These are phyloP conservation scores for Venturia aucupariae DNA, from an alignment of 2,329 filamentous ascomycete species.

Conservation along the genomic window DNA sequence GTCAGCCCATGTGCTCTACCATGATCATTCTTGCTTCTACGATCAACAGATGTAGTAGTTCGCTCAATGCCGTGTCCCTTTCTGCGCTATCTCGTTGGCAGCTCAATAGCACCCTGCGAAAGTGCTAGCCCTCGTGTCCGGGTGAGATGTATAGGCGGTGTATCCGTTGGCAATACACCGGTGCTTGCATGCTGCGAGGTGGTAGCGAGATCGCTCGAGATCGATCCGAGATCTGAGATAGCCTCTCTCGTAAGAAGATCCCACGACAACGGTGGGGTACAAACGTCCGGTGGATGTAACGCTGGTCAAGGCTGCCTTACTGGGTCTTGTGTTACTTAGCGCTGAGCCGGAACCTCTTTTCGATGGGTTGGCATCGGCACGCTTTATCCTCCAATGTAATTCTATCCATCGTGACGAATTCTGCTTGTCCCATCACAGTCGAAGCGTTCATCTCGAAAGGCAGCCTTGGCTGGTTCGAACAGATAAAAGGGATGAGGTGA, in stretches of 20 bases:
- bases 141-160: not conserved
- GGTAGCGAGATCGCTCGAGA: not conserved
- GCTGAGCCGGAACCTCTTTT: no score
- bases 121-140: not conserved
- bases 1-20: not conserved
- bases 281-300: no score
- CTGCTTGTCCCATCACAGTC: no score
- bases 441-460: no score
- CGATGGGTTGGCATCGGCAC: no score
- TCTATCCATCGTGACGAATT: not conserved
- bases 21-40: not conserved
- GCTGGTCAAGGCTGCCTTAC: no score
- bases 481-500: no score
- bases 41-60: not conserved
- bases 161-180: not conserved
- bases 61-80: not conserved
- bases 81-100: not conserved
- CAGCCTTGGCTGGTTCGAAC: no score
- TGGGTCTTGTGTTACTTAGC: no score
- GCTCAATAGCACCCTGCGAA: not conserved
- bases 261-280: no score
- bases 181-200: not conserved
- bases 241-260: not conserved
- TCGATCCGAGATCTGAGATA: not conserved
- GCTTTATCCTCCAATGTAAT: no score